Evolutionary conservation across 2,329 filamentous ascomycete genomes (phyloP).

Genomic region (Cryphonectria naterciae): DNA sequence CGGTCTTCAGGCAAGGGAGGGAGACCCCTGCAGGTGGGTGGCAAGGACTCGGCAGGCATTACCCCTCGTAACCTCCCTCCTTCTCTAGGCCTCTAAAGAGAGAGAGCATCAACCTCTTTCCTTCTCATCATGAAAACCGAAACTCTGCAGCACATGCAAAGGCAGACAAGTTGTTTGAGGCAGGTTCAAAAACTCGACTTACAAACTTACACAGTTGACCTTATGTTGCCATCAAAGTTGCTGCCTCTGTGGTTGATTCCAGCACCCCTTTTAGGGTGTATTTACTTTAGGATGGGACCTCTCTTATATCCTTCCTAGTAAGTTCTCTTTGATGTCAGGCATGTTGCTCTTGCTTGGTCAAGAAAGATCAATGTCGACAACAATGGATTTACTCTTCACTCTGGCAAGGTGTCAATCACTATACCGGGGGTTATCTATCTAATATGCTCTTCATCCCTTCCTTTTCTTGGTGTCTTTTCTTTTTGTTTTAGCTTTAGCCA

Average conservation of each 20-base stretch:
- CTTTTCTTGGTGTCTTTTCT: neutral
- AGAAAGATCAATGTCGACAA: neutral
- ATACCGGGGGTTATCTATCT: neutral
- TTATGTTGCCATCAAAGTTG: neutral
- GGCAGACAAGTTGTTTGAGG: neutral
- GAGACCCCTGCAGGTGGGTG: neutral
- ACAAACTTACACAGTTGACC: neutral
- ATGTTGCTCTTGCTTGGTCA: neutral
- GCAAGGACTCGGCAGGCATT: constrained; percentile 3
- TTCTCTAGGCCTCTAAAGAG: neutral
- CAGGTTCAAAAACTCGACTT: neutral
- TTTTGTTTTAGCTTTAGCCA: neutral
- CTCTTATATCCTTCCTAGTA: neutral
- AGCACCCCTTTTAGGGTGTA: neutral
- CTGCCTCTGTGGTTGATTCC: neutral
- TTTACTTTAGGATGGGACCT: neutral
- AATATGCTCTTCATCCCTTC: neutral
- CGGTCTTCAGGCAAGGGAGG: neutral
- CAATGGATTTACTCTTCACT: neutral
- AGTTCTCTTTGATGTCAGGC: neutral
- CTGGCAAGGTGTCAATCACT: neutral
- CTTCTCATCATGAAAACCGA: neutral
- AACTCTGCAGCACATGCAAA: neutral
- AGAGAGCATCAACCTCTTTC: neutral
- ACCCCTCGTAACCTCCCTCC: neutral